Percentiles rank a stretch among this genome's conserved stretches.
phyloP scores from a whole-genome alignment of 495 filamentous ascomycete genomes.

The Neurospora sp. region DNA sequence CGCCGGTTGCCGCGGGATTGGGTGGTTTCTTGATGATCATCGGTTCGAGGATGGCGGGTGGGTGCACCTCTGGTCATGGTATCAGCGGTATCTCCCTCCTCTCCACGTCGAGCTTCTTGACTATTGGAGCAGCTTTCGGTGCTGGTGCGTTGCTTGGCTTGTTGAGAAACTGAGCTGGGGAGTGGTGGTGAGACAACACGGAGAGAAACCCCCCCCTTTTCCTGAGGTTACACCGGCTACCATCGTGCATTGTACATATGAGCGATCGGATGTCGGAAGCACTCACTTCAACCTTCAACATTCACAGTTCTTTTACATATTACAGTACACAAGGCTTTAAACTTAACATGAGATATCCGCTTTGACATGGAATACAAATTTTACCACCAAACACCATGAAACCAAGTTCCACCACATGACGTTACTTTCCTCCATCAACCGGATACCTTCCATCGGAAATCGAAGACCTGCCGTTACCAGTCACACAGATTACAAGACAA shows the following conservation, averaged over 20 bases:
- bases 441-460: too few species aligned
- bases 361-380: too few species aligned
- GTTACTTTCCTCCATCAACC: too few species aligned
- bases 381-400: too few species aligned
- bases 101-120: conserved; percentile 42
- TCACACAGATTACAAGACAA: too few species aligned
- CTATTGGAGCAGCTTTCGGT: conserved; percentile 39
- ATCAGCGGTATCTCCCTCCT: conserved; percentile 45
- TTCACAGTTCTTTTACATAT: too few species aligned
- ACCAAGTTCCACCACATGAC: too few species aligned
- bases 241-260: not conserved
- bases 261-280: not conserved
- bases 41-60: conserved; percentile 44
- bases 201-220: not conserved
- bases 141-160: conserved; percentile 27
- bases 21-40: conserved; percentile 43
- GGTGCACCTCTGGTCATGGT: conserved; percentile 51
- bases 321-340: too few species aligned
- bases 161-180: conserved; percentile 4
- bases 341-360: too few species aligned
- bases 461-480: too few species aligned
- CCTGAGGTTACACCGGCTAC: not conserved
- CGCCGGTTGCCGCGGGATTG: conserved; percentile 25
- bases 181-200: not conserved
- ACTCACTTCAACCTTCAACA: too few species aligned